A percentile compares a stretch with the other conserved stretches of the same genome.
phyloP scores from a whole-genome alignment of 2,329 filamentous ascomycete species.

The Alternaria conjuncta region DNA sequence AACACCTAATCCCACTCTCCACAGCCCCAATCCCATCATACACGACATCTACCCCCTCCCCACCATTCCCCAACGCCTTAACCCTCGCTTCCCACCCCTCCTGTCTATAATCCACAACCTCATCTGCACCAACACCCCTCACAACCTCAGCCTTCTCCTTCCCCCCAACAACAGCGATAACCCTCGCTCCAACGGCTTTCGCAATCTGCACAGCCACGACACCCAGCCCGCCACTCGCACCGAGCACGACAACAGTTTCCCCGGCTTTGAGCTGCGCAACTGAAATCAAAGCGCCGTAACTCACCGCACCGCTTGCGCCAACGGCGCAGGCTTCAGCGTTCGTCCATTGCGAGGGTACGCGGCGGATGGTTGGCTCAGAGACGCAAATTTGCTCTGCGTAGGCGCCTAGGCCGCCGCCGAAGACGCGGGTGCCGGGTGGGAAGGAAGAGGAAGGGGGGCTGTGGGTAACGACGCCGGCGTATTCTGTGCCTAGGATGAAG shows the following conservation, averaged over 20 bases:
- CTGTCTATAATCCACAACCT: constrained; percentile 52
- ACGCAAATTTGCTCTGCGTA: constrained; percentile 61
- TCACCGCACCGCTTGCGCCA: constrained; percentile 60
- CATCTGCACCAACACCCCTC: constrained; percentile 50
- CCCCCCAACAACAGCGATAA: constrained; percentile 61
- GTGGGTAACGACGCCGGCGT: constrained; percentile 60
- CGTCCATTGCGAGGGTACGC: constrained; percentile 55
- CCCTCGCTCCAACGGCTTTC: constrained; percentile 59
- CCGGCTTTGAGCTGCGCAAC: constrained; percentile 52
- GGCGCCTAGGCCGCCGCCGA: constrained; percentile 59
- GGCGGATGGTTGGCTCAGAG: constrained; percentile 49
- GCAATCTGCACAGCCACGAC: constrained; percentile 64
- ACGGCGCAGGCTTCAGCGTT: constrained; percentile 61
- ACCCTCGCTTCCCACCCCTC: constrained; percentile 60
- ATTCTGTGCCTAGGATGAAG: constrained; percentile 67
- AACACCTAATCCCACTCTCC: constrained; percentile 60
- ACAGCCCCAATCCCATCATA: constrained; percentile 66
- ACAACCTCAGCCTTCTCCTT: constrained; percentile 55
- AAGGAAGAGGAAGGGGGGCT: constrained; percentile 47
- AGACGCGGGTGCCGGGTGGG: constrained; percentile 59
- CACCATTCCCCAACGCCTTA: constrained; percentile 53
- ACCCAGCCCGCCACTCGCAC: constrained; percentile 63
- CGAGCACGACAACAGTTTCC: constrained; percentile 62
- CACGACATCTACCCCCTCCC: constrained; percentile 63
- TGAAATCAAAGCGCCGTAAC: constrained; percentile 58